These are phyloP conservation scores for Alternaria rosae DNA, from an alignment of 2,329 filamentous ascomycete genomes.

Conservation along the genomic window DNA sequence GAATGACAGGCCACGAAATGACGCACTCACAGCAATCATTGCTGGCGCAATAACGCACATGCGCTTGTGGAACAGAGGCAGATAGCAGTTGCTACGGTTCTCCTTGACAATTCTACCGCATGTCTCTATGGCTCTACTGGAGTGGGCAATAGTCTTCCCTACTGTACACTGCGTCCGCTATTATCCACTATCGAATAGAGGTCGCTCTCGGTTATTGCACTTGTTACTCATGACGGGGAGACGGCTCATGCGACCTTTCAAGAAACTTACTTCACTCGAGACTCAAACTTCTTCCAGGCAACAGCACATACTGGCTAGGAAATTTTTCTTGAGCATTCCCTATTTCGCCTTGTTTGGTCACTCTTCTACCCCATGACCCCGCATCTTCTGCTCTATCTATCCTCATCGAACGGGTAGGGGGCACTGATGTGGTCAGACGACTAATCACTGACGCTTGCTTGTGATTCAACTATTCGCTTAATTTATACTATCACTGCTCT, in stretches of 20 bases:
- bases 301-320: background rate
- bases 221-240: background rate
- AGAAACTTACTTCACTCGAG: background rate
- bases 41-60: background rate
- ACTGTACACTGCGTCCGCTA: background rate
- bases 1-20: background rate
- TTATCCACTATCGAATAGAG: background rate
- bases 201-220: background rate
- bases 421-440: background rate
- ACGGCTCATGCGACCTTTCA: background rate
- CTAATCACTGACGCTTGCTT: background rate
- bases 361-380: background rate
- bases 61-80: background rate
- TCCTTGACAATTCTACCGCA: fast-evolving
- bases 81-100: background rate
- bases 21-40: background rate
- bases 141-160: background rate
- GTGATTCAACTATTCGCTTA: background rate
- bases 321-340: background rate
- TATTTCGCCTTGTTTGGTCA: background rate
- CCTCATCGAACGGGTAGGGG: background rate
- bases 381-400: background rate
- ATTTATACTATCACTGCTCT: background rate
- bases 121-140: background rate
- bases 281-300: background rate